phyloP scores from a whole-genome alignment of 2,329 filamentous ascomycete species.

The Ceratocystis harringtonii region DNA sequence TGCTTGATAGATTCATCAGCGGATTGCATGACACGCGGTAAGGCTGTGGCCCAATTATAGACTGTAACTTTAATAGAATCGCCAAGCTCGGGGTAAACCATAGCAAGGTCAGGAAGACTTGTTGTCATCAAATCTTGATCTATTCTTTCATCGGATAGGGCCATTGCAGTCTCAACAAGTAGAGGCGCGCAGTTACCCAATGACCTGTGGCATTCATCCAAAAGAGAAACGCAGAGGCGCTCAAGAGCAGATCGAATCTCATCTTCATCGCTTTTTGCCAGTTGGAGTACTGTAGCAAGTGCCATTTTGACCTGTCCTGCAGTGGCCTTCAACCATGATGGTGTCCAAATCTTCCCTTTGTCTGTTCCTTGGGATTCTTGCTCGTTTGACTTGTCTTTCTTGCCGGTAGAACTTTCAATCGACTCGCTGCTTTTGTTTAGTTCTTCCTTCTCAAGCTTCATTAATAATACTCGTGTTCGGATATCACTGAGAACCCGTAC shows the following conservation, averaged over 20 bases:
- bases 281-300: conserved; percentile 58
- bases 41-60: conserved; percentile 65
- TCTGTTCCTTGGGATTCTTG: conserved; percentile 19
- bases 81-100: conserved; percentile 44
- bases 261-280: conserved; percentile 53
- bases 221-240: conserved; percentile 54
- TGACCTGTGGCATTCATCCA: conserved; percentile 65
- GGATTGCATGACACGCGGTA: conserved; percentile 70
- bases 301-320: conserved; percentile 69
- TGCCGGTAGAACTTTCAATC: not conserved
- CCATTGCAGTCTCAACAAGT: conserved; percentile 67
- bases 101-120: conserved; percentile 45
- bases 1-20: conserved; percentile 68
- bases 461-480: conserved; percentile 33
- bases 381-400: not conserved
- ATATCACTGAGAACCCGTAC: conserved; percentile 43
- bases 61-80: conserved; percentile 54
- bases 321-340: conserved; percentile 66
- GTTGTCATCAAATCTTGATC: conserved; percentile 30
- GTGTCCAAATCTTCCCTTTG: conserved; percentile 30
- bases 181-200: conserved; percentile 54
- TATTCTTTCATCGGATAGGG: conserved; percentile 34
- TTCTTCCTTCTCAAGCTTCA: conserved; percentile 22
- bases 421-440: conserved; percentile 1
- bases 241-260: conserved; percentile 56